phyloP scores from a whole-genome alignment of 306 rosid species.

The Quercus cerris region DNA sequence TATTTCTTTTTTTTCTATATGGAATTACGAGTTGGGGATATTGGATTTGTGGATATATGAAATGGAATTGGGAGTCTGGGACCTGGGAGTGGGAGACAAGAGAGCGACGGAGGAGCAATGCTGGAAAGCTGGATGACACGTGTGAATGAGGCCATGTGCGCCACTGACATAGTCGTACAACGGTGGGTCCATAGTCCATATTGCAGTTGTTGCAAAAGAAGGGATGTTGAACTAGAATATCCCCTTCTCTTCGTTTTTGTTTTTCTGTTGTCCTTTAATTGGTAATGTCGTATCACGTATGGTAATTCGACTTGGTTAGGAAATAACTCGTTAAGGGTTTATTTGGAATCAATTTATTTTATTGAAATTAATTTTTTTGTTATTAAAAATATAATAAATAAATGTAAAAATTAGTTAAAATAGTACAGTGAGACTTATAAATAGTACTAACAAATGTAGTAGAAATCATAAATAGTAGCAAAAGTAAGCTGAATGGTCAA shows the following conservation, averaged over 20 bases:
- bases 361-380: too few relatives aligned
- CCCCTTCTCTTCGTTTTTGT: neutral
- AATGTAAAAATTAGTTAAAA: too few relatives aligned
- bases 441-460: too few relatives aligned
- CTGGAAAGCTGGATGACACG: conserved; percentile 22
- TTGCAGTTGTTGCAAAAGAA: conserved; percentile 24
- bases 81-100: neutral
- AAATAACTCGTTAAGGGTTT: too few relatives aligned
- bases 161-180: conserved; percentile 9
- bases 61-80: neutral
- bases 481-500: too few relatives aligned
- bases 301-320: too few relatives aligned
- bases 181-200: conserved; percentile 23
- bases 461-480: rapidly evolving
- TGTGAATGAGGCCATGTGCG: conserved; percentile 35
- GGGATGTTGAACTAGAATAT: conserved; percentile 21
- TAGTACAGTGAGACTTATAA: rapidly evolving
- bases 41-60: neutral
- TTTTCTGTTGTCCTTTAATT: conserved; percentile 4
- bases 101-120: conserved; percentile 17
- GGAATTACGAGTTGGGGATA: neutral
- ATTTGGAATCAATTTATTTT: too few relatives aligned
- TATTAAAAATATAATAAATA: too few relatives aligned
- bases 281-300: neutral
- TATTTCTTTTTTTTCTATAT: too few relatives aligned